Conservation (phyloP, 768 basidiomycete genomes). For the Gloeostereum incarnatum region DNA sequence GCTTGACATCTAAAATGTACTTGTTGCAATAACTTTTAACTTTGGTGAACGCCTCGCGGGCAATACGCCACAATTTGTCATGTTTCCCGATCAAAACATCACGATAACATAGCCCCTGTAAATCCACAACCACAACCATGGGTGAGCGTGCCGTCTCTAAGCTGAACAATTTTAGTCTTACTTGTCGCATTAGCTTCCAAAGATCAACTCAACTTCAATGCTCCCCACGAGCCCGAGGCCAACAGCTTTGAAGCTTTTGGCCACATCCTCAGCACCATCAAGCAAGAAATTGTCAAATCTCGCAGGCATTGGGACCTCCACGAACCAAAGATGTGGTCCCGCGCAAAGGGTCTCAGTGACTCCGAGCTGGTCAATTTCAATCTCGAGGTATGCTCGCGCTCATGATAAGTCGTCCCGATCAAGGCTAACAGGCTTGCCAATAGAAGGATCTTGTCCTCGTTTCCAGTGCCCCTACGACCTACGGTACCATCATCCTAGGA, state of each 20-base stretch:
- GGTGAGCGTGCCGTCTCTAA: too few species aligned
- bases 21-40: too few species aligned
- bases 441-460: conserved; percentile 30
- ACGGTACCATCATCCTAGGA: conserved; percentile 68
- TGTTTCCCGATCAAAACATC: too few species aligned
- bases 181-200: conserved; percentile 33
- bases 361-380: conserved; percentile 40
- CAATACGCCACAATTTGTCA: too few species aligned
- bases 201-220: conserved; percentile 50
- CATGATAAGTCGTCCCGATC: not conserved
- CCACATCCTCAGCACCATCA: conserved; percentile 43
- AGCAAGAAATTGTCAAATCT: conserved; percentile 55
- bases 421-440: conserved; percentile 3
- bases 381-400: conserved; percentile 28
- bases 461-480: conserved; percentile 49
- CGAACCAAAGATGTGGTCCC: conserved; percentile 62
- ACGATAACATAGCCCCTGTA: too few species aligned
- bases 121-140: too few species aligned
- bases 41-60: too few species aligned
- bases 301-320: conserved; percentile 67
- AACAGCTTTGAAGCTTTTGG: conserved; percentile 64
- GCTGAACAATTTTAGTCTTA: too few species aligned
- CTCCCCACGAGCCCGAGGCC: conserved; percentile 45
- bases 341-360: conserved; percentile 44
- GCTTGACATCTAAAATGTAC: too few species aligned